Percentiles rank a stretch among this genome's conserved stretches.
phyloP scores from a whole-genome alignment of 306 rosid genomes.

The Oemleria cerasiformis region DNA sequence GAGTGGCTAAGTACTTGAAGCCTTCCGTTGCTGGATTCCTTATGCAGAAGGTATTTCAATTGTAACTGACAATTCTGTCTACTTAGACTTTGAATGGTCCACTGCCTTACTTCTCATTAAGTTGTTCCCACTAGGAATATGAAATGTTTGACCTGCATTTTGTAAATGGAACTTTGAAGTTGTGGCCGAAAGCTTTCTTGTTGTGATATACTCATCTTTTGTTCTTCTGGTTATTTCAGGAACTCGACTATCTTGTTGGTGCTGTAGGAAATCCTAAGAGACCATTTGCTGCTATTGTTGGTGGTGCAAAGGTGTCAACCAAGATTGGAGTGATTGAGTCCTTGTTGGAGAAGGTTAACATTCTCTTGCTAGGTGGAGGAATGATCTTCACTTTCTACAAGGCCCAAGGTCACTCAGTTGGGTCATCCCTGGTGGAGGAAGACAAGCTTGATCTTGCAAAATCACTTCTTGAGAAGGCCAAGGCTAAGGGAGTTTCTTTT shows the following conservation, averaged over 20 bases:
- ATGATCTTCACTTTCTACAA: slow-evolving; percentile 94
- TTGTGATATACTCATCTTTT: background rate
- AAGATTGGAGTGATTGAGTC: slow-evolving; percentile 96
- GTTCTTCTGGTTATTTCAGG: slow-evolving; percentile 45
- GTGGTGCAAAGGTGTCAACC: slow-evolving; percentile 90
- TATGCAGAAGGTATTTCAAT: slow-evolving; percentile 76
- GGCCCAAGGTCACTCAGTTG: slow-evolving; percentile 86
- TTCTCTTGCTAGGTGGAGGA: slow-evolving; percentile 87
- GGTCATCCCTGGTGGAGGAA: slow-evolving; percentile 89
- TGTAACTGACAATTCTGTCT: background rate
- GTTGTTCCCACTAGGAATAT: background rate
- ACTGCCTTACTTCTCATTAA: background rate
- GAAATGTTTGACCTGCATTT: background rate
- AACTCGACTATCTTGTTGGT: slow-evolving; percentile 89
- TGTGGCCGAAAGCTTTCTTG: background rate
- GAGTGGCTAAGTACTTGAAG: slow-evolving; percentile 79
- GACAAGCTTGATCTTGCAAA: slow-evolving; percentile 78
- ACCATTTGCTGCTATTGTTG: slow-evolving; percentile 94
- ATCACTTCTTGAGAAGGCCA: slow-evolving; percentile 74
- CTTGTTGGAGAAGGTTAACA: slow-evolving; percentile 70
- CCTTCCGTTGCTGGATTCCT: slow-evolving; percentile 95
- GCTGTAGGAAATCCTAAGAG: slow-evolving; percentile 88
- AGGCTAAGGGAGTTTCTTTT: slow-evolving; percentile 76
- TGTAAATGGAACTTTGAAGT: background rate
- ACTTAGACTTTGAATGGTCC: background rate